Percentiles rank a stretch among this genome's conserved stretches.
These are phyloP conservation scores for Boletus subcaerulescens DNA, from an alignment of 768 basidiomycete species.

Conservation along the genomic window DNA sequence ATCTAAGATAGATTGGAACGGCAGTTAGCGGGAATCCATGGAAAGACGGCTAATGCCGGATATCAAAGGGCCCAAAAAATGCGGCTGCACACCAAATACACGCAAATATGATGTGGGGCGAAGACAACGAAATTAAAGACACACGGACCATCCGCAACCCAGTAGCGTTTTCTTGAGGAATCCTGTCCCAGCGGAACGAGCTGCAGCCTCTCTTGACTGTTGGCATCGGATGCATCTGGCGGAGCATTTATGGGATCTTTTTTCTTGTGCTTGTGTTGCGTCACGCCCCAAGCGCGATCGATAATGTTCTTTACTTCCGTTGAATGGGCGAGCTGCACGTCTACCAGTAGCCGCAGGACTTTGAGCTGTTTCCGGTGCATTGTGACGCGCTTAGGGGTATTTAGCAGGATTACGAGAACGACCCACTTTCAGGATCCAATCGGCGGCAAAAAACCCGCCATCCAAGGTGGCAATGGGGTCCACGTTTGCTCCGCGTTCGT, in stretches of 20 bases:
- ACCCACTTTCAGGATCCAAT: conserved; percentile 81
- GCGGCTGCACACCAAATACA: conserved; percentile 61
- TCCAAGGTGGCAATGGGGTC: conserved; percentile 68
- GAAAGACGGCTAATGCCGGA: conserved; percentile 36
- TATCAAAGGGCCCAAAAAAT: conserved; percentile 43
- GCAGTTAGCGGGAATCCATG: conserved; percentile 33
- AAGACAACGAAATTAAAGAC: conserved; percentile 34
- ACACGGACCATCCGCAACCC: conserved; percentile 87
- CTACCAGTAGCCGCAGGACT: conserved; percentile 80
- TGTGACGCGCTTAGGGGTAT: conserved; percentile 30
- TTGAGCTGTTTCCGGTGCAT: conserved; percentile 53
- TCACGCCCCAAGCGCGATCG: conserved; percentile 85
- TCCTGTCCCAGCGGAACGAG: conserved; percentile 78
- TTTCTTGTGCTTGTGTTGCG: conserved; percentile 83
- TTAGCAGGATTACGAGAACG: conserved; percentile 22
- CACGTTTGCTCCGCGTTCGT: conserved; percentile 59
- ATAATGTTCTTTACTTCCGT: conserved; percentile 66
- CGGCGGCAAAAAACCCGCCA: conserved; percentile 75
- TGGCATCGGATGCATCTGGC: conserved; percentile 58
- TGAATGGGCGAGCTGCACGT: conserved; percentile 74
- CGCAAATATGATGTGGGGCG: conserved; percentile 55
- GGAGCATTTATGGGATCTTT: conserved; percentile 55
- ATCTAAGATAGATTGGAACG: conserved; percentile 48
- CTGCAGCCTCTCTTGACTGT: conserved; percentile 62
- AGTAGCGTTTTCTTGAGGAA: conserved; percentile 70